Conservation (phyloP, 2,329 filamentous ascomycete species). For the Ophiostoma ips region DNA sequence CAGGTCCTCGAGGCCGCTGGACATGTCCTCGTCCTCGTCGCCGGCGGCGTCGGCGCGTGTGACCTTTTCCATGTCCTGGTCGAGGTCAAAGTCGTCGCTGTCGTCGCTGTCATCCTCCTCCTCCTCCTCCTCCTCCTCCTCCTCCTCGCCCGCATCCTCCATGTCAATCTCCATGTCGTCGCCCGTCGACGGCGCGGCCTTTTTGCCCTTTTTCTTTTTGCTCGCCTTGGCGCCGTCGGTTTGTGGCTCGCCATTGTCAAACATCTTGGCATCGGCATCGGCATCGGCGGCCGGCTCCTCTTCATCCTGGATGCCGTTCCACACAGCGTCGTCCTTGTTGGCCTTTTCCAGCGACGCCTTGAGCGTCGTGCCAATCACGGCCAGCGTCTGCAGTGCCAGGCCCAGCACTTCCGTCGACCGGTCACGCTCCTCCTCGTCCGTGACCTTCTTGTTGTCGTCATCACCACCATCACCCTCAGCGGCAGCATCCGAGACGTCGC, state of each 20-base stretch:
- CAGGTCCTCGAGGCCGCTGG: conserved; percentile 34
- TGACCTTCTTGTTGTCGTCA: neutral
- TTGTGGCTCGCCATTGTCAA: conserved; percentile 24
- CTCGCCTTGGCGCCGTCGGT: conserved; percentile 19
- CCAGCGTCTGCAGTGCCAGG: conserved; percentile 47
- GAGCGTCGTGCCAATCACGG: conserved; percentile 48
- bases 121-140: neutral
- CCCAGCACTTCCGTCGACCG: conserved; percentile 30
- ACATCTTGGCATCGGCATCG: conserved; percentile 28
- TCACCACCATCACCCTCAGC: too few species aligned
- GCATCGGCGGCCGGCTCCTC: conserved; percentile 23
- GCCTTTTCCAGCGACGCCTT: conserved; percentile 35
- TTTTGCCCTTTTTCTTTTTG: conserved; percentile 9
- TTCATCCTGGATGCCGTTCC: conserved; percentile 19
- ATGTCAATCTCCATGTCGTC: conserved; percentile 23
- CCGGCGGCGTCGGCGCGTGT: conserved; percentile 28
- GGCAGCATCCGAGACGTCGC: neutral
- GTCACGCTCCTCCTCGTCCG: neutral
- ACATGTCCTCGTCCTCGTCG: conserved; percentile 28
- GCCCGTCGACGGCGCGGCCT: conserved; percentile 10
- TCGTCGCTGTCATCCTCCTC: conserved; percentile 20
- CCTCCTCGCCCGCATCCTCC: conserved; percentile 19
- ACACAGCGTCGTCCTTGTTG: conserved; percentile 25
- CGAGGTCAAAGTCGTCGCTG: conserved; percentile 9
- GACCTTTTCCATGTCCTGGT: conserved; percentile 51